phyloP scores from a whole-genome alignment of 352 stramenopile genomes.

The Pythium folliculosum region DNA sequence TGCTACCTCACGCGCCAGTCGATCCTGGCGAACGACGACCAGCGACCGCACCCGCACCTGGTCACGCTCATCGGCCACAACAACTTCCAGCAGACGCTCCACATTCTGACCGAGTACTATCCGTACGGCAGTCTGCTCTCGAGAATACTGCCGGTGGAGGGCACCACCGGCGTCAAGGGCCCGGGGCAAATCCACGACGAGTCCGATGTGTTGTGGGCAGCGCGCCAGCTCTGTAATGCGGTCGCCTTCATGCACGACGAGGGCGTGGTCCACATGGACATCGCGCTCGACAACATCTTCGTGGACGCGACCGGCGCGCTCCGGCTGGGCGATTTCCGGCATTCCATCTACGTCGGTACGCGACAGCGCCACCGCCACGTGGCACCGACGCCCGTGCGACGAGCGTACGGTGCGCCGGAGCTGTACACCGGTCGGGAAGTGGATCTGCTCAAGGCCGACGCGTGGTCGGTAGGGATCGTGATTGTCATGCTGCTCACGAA shows the following conservation, averaged over 20 bases:
- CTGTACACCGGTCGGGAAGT: slow-evolving; percentile 23
- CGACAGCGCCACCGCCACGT: neutral
- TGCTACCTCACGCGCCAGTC: slow-evolving; percentile 23
- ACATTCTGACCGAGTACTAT: slow-evolving; percentile 27
- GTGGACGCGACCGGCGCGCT: slow-evolving; percentile 12
- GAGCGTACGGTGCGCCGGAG: slow-evolving; percentile 26
- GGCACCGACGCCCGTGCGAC: slow-evolving; percentile 7
- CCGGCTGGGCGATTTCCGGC: slow-evolving; percentile 26
- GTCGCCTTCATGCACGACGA: slow-evolving; percentile 31
- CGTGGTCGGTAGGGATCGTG: slow-evolving; percentile 36
- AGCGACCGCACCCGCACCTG: slow-evolving; percentile 23
- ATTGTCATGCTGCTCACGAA: slow-evolving; percentile 30
- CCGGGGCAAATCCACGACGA: slow-evolving; percentile 9
- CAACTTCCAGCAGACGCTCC: slow-evolving; percentile 21
- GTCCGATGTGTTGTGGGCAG: neutral
- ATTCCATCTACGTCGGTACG: slow-evolving; percentile 18
- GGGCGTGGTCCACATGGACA: slow-evolving; percentile 26
- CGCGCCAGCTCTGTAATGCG: slow-evolving; percentile 18
- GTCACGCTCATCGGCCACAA: slow-evolving; percentile 20
- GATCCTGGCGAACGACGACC: slow-evolving; percentile 4
- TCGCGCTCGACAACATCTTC: slow-evolving; percentile 33
- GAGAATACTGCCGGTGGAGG: too few relatives aligned
- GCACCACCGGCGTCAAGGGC: neutral
- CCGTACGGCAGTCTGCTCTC: slow-evolving; percentile 15
- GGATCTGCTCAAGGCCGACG: slow-evolving; percentile 33